Evolutionary conservation across 257 asterid genomes (phyloP).

Genomic region (Scutellaria baicalensis): DNA sequence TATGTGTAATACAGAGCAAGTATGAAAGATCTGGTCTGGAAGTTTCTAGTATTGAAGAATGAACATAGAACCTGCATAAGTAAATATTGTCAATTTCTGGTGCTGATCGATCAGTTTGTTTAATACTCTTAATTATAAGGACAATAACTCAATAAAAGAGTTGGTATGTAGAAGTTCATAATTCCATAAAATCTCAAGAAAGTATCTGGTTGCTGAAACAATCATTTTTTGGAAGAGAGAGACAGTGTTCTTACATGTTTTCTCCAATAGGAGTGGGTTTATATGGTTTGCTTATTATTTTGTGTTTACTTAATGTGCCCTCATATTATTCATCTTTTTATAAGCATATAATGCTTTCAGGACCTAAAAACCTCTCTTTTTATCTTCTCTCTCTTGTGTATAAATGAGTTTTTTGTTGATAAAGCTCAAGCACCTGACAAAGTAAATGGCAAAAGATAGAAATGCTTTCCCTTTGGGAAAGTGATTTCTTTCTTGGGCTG

Average conservation of each 20-base stretch:
- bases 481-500: conserved; percentile 12
- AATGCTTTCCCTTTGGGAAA: conserved; percentile 5
- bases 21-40: not conserved
- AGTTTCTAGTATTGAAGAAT: not conserved
- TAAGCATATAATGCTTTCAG: conserved; percentile 2
- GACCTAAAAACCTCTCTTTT: not conserved
- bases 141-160: not conserved
- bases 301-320: not conserved
- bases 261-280: not conserved
- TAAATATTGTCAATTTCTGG: not conserved
- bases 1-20: not conserved
- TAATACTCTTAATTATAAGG: no score
- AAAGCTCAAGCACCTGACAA: conserved; percentile 9
- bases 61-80: not conserved
- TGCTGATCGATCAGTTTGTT: not conserved
- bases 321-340: not conserved
- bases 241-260: no score
- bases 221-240: no score
- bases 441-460: conserved; percentile 17
- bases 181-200: not conserved
- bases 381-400: not conserved
- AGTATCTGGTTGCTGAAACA: no score
- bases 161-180: not conserved
- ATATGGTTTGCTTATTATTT: not conserved
- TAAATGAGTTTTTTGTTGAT: not conserved